phyloP scores from a whole-genome alignment of 2,329 filamentous ascomycete species.

The Tympanopsis confertula region DNA sequence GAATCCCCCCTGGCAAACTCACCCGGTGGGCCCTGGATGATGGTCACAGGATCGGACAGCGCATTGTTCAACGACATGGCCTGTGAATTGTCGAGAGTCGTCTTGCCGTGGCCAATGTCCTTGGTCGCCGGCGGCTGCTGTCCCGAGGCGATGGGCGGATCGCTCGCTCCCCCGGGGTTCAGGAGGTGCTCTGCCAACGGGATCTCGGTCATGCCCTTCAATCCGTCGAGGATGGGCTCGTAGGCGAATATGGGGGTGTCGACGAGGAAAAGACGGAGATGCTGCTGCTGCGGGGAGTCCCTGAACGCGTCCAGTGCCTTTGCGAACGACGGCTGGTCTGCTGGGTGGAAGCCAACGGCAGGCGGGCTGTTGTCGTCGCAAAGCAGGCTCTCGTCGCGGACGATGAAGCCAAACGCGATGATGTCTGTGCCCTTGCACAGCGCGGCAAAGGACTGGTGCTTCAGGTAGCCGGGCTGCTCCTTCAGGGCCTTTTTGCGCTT shows the following conservation, averaged over 20 bases:
- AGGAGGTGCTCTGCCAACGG: conserved; percentile 38
- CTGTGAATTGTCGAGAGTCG: conserved; percentile 31
- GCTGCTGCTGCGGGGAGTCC: conserved; percentile 11
- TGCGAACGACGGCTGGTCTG: conserved; percentile 28
- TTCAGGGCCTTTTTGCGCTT: conserved; percentile 31
- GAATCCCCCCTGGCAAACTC: conserved; percentile 8
- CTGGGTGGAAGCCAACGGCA: conserved; percentile 36
- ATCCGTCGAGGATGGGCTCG: conserved; percentile 49
- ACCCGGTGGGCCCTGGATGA: conserved; percentile 66
- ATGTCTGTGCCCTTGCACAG: conserved; percentile 37
- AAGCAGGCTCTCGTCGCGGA: conserved; percentile 35
- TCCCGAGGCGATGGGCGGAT: neutral
- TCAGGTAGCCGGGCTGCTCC: conserved; percentile 36
- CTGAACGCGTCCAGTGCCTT: conserved; percentile 33
- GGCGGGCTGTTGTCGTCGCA: conserved; percentile 30
- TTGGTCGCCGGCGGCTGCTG: neutral
- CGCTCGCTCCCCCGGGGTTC: too few relatives aligned
- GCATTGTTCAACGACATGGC: conserved; percentile 40
- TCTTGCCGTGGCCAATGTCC: neutral
- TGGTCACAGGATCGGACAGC: conserved; percentile 37
- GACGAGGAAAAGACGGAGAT: conserved; percentile 41
- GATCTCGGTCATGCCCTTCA: conserved; percentile 42
- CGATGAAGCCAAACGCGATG: conserved; percentile 41
- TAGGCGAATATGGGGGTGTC: conserved; percentile 59
- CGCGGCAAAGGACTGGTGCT: conserved; percentile 49